Evolutionary conservation across 495 filamentous ascomycete species (phyloP).

Genomic region (Penicillium herquei): DNA sequence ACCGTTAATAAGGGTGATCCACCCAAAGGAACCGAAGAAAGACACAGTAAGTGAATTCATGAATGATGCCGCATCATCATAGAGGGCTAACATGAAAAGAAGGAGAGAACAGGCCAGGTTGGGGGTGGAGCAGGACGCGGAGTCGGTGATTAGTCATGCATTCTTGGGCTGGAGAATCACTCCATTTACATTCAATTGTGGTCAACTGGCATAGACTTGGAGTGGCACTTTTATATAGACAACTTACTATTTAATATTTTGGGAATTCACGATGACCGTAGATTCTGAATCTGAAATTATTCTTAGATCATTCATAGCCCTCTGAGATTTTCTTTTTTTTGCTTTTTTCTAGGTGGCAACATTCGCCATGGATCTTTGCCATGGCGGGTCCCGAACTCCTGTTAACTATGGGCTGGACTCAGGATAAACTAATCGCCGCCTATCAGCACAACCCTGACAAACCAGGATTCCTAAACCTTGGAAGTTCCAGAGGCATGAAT

Average conservation of each 20-base stretch:
- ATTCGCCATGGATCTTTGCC: background rate
- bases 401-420: background rate
- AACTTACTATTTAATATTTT: too few species aligned
- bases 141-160: conserved; percentile 24
- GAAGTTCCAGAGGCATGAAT: too few species aligned
- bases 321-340: background rate
- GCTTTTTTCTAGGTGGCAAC: conserved; percentile 1
- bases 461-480: too few species aligned
- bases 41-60: conserved; percentile 18
- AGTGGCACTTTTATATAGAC: too few species aligned
- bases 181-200: too few species aligned
- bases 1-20: conserved; percentile 17
- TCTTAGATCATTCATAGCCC: too few species aligned
- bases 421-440: background rate
- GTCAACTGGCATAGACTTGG: too few species aligned
- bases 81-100: conserved; percentile 4
- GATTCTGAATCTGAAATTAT: too few species aligned
- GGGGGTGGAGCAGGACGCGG: conserved; percentile 27
- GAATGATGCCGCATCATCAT: conserved; percentile 24
- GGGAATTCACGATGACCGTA: too few species aligned
- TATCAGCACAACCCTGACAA: background rate
- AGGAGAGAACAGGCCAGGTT: conserved; percentile 16
- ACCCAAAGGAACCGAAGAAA: conserved; percentile 23
- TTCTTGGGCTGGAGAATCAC: conserved; percentile 1
- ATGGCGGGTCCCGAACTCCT: background rate